These are phyloP conservation scores for Rutstroemia sydowiana DNA, from an alignment of 2,329 filamentous ascomycete species.

Conservation along the genomic window DNA sequence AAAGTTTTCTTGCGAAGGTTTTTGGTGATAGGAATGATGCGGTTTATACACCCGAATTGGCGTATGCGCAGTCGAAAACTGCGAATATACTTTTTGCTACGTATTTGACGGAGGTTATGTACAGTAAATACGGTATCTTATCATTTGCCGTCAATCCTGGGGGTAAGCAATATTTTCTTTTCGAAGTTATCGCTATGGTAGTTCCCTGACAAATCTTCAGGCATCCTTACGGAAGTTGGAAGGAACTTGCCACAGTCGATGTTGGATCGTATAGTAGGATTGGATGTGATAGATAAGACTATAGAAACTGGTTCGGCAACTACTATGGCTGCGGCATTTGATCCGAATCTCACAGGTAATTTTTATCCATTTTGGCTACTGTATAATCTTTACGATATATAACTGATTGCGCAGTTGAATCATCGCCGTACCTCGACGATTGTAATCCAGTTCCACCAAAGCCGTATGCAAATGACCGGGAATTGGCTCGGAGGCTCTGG, in stretches of 20 bases:
- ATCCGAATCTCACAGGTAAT: constrained; percentile 26
- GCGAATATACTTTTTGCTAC: constrained; percentile 31
- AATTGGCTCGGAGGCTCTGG: constrained; percentile 36
- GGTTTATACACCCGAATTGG: constrained; percentile 27
- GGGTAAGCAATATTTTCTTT: constrained; percentile 8
- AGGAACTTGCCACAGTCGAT: background rate
- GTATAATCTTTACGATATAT: constrained; percentile 28
- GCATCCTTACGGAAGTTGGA: background rate
- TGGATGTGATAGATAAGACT: constrained; percentile 1
- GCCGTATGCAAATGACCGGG: constrained; percentile 27
- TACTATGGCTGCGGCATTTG: constrained; percentile 33
- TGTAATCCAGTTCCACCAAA: constrained; percentile 7
- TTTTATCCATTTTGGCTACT: background rate
- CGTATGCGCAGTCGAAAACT: constrained; percentile 38
- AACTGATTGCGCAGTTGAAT: constrained; percentile 29
- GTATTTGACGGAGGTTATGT: background rate
- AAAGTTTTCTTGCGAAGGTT: constrained; percentile 31
- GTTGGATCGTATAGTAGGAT: background rate
- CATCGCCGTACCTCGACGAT: constrained; percentile 28
- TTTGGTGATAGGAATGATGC: constrained; percentile 13
- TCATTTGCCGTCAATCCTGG: constrained; percentile 6
- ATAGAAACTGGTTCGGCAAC: constrained; percentile 19
- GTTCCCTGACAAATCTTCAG: background rate
- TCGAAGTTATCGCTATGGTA: background rate
- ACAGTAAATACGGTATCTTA: background rate